A percentile compares a stretch with the other conserved stretches of the same genome.
phyloP scores from a whole-genome alignment of 805 yeast species.

The Sugiyamaella smithiae region DNA sequence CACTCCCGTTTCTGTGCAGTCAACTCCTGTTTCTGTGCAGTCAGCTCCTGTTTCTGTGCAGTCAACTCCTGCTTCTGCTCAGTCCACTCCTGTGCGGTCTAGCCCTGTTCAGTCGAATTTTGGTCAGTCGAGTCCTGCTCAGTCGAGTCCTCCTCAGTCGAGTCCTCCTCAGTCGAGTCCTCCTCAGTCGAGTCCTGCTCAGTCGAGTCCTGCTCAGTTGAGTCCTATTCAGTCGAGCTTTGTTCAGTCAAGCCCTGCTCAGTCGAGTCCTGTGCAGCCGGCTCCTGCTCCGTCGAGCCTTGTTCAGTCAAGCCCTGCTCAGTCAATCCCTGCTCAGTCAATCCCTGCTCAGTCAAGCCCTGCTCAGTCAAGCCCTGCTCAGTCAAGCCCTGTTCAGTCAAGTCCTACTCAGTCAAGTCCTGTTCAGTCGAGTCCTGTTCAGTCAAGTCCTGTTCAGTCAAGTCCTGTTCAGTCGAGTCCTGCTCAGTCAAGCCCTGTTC shows the following conservation, averaged over 20 bases:
- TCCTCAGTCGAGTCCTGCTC: background rate
- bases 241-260: background rate
- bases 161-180: constrained; percentile 38
- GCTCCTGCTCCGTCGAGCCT: background rate
- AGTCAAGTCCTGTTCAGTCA: constrained; percentile 59
- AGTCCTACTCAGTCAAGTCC: constrained; percentile 48
- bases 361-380: constrained; percentile 5
- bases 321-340: constrained; percentile 79
- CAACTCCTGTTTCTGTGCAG: constrained; percentile 1
- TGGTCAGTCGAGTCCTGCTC: constrained; percentile 51
- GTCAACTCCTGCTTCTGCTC: constrained; percentile 60
- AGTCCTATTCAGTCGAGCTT: background rate
- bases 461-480: constrained; percentile 31
- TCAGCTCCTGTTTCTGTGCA: no score
- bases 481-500: constrained; percentile 31
- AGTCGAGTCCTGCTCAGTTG: background rate
- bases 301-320: constrained; percentile 46
- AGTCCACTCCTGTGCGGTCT: constrained; percentile 4
- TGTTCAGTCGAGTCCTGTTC: constrained; percentile 49
- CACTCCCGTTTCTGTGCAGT: background rate
- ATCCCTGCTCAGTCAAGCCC: constrained; percentile 4
- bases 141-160: constrained; percentile 30
- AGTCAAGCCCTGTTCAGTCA: constrained; percentile 71
- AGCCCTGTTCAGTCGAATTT: constrained; percentile 63
- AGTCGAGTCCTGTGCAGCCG: background rate